phyloP scores from a whole-genome alignment of 2,329 filamentous ascomycete species.

The Arthrobotrys conoides region DNA sequence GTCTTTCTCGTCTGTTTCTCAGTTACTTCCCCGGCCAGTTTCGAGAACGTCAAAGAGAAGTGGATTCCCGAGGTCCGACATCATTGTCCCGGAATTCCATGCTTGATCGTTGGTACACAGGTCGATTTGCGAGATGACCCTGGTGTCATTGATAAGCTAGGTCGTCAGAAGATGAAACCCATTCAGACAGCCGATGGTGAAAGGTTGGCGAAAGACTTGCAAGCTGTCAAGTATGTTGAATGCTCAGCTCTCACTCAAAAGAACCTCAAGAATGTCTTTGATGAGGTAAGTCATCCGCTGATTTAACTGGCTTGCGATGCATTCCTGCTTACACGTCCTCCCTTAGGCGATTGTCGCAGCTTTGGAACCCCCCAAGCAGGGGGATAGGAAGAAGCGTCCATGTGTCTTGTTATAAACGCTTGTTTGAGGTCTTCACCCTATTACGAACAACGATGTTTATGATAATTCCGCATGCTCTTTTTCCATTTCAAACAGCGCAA shows the following conservation, averaged over 20 bases:
- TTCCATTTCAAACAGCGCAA: conserved; percentile 44
- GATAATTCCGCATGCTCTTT: conserved; percentile 50
- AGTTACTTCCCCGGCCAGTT: conserved; percentile 95
- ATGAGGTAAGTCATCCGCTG: conserved; percentile 78
- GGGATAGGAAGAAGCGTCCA: conserved; percentile 80
- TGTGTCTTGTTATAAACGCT: conserved; percentile 77
- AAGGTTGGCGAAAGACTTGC: conserved; percentile 95
- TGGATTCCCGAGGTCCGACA: conserved; percentile 88
- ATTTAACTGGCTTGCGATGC: not conserved
- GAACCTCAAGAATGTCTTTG: conserved; percentile 99
- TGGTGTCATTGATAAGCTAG: conserved; percentile 88
- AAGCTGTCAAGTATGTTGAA: conserved; percentile 95
- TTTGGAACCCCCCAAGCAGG: conserved; percentile 82
- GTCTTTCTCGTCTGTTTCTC: conserved; percentile 99
- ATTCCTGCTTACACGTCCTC: conserved; percentile 59
- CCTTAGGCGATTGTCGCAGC: conserved; percentile 92
- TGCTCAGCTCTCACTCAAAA: conserved; percentile 98
- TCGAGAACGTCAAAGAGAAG: conserved; percentile 87
- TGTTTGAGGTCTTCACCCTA: conserved; percentile 2
- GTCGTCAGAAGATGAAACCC: conserved; percentile 95
- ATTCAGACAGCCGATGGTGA: conserved; percentile 94
- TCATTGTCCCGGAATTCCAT: conserved; percentile 97
- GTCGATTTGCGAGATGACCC: conserved; percentile 93
- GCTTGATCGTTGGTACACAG: conserved; percentile 97
- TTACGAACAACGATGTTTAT: conserved; percentile 49